Evolutionary conservation across 2,329 filamentous ascomycete species (phyloP).

Genomic region (Corynespora cassiicola): DNA sequence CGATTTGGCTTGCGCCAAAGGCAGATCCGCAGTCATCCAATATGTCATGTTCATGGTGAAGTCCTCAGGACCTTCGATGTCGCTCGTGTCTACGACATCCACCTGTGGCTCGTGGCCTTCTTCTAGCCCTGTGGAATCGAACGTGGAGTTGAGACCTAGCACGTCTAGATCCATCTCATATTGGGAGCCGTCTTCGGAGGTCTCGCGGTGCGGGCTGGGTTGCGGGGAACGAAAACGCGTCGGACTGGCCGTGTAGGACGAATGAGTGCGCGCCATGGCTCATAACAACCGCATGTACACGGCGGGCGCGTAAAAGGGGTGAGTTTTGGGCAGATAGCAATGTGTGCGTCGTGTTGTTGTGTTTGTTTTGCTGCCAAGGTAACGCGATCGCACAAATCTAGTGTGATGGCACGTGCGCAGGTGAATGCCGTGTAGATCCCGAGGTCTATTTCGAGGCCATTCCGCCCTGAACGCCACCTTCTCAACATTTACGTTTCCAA

Average conservation of each 20-base stretch:
- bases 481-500: too few relatives aligned
- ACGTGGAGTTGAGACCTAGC: conserved; percentile 42
- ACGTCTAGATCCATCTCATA: conserved; percentile 49
- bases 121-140: conserved; percentile 40
- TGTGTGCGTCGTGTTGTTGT: conserved; percentile 18
- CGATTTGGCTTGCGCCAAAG: conserved; percentile 17
- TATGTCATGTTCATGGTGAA: conserved; percentile 53
- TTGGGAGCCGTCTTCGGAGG: conserved; percentile 40
- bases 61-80: conserved; percentile 50
- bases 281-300: conserved; percentile 13
- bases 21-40: conserved; percentile 48
- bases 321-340: conserved; percentile 23
- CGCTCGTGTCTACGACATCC: conserved; percentile 47
- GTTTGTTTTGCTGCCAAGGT: conserved; percentile 26
- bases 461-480: too few relatives aligned
- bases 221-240: conserved; percentile 33
- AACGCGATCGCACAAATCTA: conserved; percentile 4
- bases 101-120: conserved; percentile 33
- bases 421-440: too few relatives aligned
- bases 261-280: conserved; percentile 40
- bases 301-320: neutral
- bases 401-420: conserved; percentile 7
- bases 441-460: too few relatives aligned
- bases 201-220: conserved; percentile 32
- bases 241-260: conserved; percentile 43